Base-by-base conservation (phyloP, 164 flowering plant species). In the Brasenia schreberi region DNA sequence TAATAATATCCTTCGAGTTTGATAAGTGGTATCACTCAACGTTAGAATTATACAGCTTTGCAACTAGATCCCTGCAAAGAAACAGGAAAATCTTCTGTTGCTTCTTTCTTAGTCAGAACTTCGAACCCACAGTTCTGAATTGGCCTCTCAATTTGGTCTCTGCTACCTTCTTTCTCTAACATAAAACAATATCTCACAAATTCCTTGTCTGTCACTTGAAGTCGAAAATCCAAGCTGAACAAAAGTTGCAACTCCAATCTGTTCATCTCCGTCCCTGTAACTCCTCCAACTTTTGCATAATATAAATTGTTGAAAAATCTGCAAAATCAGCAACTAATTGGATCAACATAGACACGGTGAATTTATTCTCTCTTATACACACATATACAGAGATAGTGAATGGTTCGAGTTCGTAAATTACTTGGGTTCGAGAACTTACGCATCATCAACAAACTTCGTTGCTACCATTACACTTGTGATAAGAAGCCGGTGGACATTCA, bases 261-360 rank as follows among this genome's bases (percentile, higher is more conserved):
- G 85, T 93, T 93, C 80, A 93, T 68, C 69, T 93, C 98, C 19
- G 64, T 68, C 0, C 87, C 86, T 80, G 82, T 85, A 43, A 93
- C 78, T 63, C 98, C 98, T 70, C 98, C 98, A 27, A 93, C 97
- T 81, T 81, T 86, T 42, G 97, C 98, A 77, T 88, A 93, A 77
- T 88, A 90, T 69, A 90, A 93, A 71, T 88, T 93, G 77, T 88
- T 86, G 77, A 75, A 88, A 74, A 78, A 83, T 65, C 97, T 93
- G 89, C 80, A 79, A 18, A 63, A 60, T 42, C 18, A 23, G 27
- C 27, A 23, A 23, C 27, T 23, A 23, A 23, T 23, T 23, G 27
- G 27, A 23, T 23, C 27, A 23, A 23, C 2, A 23, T 23, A 23
- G 27, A 23, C 27, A 23, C 27, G 27, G 27, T 0, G 27, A 23